Conservation (phyloP, 768 basidiomycete genomes). For the Daedaleopsis nitida region DNA sequence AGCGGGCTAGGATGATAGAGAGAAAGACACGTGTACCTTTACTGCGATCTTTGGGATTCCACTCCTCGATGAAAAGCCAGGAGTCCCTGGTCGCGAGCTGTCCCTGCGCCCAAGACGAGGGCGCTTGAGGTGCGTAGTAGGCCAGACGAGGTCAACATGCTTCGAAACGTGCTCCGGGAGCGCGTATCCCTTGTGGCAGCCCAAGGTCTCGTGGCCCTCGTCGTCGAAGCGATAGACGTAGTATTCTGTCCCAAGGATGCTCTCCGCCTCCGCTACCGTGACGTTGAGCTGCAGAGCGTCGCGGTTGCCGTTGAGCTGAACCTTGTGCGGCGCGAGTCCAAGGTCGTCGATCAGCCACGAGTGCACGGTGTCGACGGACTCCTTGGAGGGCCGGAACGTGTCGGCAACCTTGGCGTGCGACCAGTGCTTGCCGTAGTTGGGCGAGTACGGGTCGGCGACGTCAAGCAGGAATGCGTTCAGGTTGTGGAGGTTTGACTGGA, state of each 20-base stretch:
- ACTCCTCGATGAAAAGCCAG: background rate
- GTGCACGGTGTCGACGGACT: conserved; percentile 42
- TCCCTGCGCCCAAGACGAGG: background rate
- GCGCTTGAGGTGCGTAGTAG: conserved; percentile 62
- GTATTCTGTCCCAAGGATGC: conserved; percentile 49
- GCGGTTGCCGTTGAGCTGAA: conserved; percentile 42
- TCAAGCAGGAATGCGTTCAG: conserved; percentile 47
- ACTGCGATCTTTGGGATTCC: background rate
- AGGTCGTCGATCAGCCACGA: conserved; percentile 42
- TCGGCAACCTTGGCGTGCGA: conserved; percentile 42
- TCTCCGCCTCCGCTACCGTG: conserved; percentile 45
- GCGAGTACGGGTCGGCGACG: conserved; percentile 52
- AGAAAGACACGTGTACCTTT: too few relatives aligned
- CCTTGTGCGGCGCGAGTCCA: conserved; percentile 41
- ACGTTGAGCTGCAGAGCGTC: conserved; percentile 46
- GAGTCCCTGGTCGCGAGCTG: too few relatives aligned
- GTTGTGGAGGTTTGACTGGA: conserved; percentile 45
- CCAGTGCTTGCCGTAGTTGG: conserved; percentile 52
- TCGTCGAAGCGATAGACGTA: conserved; percentile 53
- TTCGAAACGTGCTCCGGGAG: conserved; percentile 51
- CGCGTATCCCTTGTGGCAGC: conserved; percentile 56
- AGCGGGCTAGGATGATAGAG: too few relatives aligned
- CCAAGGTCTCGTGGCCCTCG: conserved; percentile 50
- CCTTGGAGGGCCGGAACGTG: conserved; percentile 45
- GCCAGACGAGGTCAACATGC: conserved; percentile 68